Conservation (phyloP, 2,329 filamentous ascomycete genomes). For the Fusarium annulatum region DNA sequence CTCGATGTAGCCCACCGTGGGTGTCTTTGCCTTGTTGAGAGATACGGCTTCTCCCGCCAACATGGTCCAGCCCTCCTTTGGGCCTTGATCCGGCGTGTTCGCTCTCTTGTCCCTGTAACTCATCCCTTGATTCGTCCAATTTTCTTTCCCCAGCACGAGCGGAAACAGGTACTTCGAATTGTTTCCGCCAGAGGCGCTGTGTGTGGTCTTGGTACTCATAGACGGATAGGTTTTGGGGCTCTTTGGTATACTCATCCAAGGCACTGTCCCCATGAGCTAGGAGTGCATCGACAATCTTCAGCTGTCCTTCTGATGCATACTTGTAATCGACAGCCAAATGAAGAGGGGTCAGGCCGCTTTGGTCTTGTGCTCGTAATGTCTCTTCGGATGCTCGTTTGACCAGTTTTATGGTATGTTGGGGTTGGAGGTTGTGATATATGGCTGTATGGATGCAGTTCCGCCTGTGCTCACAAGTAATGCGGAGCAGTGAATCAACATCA, state of each 20-base stretch:
- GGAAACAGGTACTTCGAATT: not conserved
- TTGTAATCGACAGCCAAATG: not conserved
- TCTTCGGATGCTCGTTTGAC: not conserved
- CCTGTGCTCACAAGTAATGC: not conserved
- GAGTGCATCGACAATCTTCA: not conserved
- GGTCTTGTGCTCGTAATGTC: not conserved
- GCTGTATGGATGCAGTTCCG: not conserved
- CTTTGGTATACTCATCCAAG: not conserved
- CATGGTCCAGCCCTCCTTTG: not conserved
- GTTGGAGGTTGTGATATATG: not conserved
- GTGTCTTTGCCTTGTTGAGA: not conserved
- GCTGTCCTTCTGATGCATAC: not conserved
- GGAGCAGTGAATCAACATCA: not conserved
- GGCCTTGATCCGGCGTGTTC: not conserved
- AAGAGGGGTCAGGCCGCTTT: not conserved
- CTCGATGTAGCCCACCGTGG: not conserved
- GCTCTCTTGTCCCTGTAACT: not conserved
- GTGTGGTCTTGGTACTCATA: not conserved
- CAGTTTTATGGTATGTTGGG: not conserved
- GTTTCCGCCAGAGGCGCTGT: not conserved
- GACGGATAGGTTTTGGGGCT: not conserved
- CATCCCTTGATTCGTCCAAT: not conserved
- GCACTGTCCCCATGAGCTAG: not conserved
- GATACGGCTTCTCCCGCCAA: not conserved
- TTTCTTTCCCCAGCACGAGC: not conserved